Evolutionary conservation across 1,284 basidiomycete species (phyloP), one percentile per base, ranked within the genome.

Genomic region (Papiliotrema laurentii): DNA sequence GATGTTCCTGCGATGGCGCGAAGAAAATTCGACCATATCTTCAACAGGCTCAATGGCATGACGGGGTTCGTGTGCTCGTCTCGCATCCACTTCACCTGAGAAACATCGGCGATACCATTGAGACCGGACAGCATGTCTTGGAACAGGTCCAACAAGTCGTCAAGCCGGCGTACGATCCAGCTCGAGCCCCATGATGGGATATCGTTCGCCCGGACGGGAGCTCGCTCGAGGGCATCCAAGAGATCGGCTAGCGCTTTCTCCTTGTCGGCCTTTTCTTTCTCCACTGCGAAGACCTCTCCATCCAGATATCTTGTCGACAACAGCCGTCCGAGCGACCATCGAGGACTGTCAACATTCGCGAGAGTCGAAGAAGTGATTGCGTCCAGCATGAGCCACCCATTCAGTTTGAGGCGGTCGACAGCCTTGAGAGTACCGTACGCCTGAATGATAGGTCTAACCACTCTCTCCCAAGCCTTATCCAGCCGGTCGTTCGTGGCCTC

Each of bases 11-110:
- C 44, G 28, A 71, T 42, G 1, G 65, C 64, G 6, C 47, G 22
- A 9, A 72, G 49, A n/a, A 71, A 48, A 40, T 69, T 69, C 11
- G 38, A 39, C 70, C 70, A 72, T 1, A 67, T 53, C 22, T 38
- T 43, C 5, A 61, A 63, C 1, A 72, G 40, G 3, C 40, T 38
- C 0, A 43, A 22, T 1, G 70, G 68, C 5, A 72, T 48, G 9
- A 66, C 30, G 0, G 53, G 47, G 0, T 54, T 39, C 2, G 50
- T 60, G 11, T 51, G 45, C 10, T 36, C 45, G 28, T 48, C 51
- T 35, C 38, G 53, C n/a, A 61, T 48, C 63, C 61, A 66, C 18
- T 59, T 49, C 10, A 34, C 22, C 4, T 34, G 33, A n/a, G n/a
- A n/a, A n/a, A 54, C 30, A 13, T 57, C 47, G 45, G 52, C 56